These are phyloP conservation scores for Rhizopogon vinicolor DNA, from an alignment of 768 basidiomycete species.

Conservation along the genomic window DNA sequence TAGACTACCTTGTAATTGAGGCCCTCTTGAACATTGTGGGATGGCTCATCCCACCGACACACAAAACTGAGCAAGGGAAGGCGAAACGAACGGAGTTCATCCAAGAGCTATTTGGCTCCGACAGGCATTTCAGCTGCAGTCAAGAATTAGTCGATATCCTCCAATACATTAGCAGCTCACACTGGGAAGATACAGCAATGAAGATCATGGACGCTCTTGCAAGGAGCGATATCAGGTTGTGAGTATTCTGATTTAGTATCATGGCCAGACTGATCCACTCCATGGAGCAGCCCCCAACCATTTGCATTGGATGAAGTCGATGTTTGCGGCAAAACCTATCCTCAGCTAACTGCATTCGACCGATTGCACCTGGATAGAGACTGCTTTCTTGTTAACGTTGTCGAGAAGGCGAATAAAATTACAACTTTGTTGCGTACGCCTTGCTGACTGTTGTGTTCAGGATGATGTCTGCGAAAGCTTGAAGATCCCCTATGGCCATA, in stretches of 20 bases:
- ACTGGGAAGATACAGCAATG: conserved; percentile 51
- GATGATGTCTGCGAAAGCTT: conserved; percentile 50
- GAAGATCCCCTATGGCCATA: conserved; percentile 36
- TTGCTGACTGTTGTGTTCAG: conserved; percentile 20
- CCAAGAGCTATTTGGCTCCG: conserved; percentile 43
- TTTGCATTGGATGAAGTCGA: conserved; percentile 41
- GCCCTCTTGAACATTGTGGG: conserved; percentile 53
- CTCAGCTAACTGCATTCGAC: conserved; percentile 34
- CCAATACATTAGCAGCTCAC: conserved; percentile 33
- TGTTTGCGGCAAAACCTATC: conserved; percentile 29
- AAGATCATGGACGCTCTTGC: conserved; percentile 47
- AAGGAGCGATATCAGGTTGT: conserved; percentile 43
- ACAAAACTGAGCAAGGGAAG: conserved; percentile 29
- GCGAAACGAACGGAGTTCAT: conserved; percentile 42
- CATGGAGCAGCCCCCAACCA: conserved; percentile 50
- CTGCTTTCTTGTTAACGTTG: conserved; percentile 48
- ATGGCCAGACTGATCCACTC: background rate
- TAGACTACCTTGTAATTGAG: conserved; percentile 57
- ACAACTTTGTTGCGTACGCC: background rate
- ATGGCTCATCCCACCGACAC: conserved; percentile 45
- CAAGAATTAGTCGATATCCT: conserved; percentile 36
- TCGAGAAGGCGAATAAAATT: conserved; percentile 1
- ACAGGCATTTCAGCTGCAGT: conserved; percentile 32
- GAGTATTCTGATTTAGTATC: conserved; percentile 17
- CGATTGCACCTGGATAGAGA: conserved; percentile 49